Evolutionary conservation across 1,284 basidiomycete species (phyloP).

Genomic region (Serendipita sp.): DNA sequence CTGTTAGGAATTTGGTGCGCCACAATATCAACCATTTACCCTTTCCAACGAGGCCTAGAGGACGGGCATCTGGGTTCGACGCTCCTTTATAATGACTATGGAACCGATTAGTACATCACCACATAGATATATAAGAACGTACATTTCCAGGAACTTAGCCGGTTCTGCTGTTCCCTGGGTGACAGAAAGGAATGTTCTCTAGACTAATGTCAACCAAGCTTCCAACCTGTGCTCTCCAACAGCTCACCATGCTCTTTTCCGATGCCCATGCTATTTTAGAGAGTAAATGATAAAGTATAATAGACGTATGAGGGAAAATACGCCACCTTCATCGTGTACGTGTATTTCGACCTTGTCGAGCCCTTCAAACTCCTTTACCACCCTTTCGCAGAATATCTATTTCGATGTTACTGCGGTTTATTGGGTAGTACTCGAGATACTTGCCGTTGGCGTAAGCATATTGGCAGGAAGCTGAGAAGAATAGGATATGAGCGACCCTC

Average conservation of each 20-base stretch:
- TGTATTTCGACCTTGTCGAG: constrained; percentile 57
- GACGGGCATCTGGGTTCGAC: constrained; percentile 34
- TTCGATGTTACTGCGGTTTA: not conserved
- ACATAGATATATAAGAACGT: constrained; percentile 17
- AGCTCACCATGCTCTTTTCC: constrained; percentile 62
- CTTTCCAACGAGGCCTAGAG: constrained; percentile 74
- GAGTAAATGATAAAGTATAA: not conserved
- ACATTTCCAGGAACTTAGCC: constrained; percentile 80
- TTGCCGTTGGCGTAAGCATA: constrained; percentile 62
- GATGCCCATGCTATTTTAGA: constrained; percentile 50
- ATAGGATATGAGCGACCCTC: constrained; percentile 22
- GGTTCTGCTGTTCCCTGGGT: constrained; percentile 72
- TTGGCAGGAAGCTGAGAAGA: constrained; percentile 78
- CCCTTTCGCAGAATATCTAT: constrained; percentile 58
- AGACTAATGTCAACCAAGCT: not conserved
- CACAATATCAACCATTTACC: not conserved
- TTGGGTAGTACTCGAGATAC: constrained; percentile 12
- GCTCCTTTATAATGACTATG: constrained; percentile 69
- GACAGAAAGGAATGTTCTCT: constrained; percentile 79
- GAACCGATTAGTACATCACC: constrained; percentile 6
- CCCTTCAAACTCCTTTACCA: constrained; percentile 51
- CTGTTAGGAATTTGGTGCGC: not conserved
- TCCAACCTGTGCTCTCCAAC: not conserved
- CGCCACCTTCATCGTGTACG: constrained; percentile 58
- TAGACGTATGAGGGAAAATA: not conserved